Conservation (phyloP, 805 yeast genomes). For the Torulaspora quercuum region DNA sequence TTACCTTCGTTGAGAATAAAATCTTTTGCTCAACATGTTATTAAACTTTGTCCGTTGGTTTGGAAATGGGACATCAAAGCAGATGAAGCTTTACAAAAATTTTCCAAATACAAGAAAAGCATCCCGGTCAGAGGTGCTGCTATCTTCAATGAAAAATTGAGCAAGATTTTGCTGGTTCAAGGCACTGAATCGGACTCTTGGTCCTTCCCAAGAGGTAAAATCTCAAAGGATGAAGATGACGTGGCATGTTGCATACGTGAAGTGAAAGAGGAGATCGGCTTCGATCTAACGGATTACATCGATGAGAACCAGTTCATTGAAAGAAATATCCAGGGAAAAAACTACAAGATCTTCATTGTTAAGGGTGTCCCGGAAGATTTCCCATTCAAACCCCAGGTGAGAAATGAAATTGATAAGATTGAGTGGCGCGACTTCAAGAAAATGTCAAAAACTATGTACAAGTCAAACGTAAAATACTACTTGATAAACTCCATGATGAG, state of each 20-base stretch:
- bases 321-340: constrained; percentile 76
- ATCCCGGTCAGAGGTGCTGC: constrained; percentile 98
- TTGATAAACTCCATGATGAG: constrained; percentile 41
- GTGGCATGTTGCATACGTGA: constrained; percentile 88
- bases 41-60: constrained; percentile 66
- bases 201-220: constrained; percentile 97
- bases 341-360: constrained; percentile 76
- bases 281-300: constrained; percentile 66
- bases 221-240: constrained; percentile 88
- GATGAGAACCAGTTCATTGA: constrained; percentile 73
- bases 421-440: constrained; percentile 68
- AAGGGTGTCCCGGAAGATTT: constrained; percentile 74
- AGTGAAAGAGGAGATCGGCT: constrained; percentile 90
- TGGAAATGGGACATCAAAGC: constrained; percentile 86
- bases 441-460: constrained; percentile 35
- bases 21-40: constrained; percentile 62
- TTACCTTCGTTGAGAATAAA: constrained; percentile 78
- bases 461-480: constrained; percentile 36
- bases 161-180: constrained; percentile 72
- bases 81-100: constrained; percentile 66
- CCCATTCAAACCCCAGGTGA: constrained; percentile 72
- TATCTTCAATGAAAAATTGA: constrained; percentile 64
- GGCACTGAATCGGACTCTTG: constrained; percentile 81
- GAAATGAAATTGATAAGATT: constrained; percentile 83
- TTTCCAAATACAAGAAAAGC: constrained; percentile 78